Base-by-base conservation (phyloP, 495 filamentous ascomycete genomes). In the Aspergillus indologenus region DNA sequence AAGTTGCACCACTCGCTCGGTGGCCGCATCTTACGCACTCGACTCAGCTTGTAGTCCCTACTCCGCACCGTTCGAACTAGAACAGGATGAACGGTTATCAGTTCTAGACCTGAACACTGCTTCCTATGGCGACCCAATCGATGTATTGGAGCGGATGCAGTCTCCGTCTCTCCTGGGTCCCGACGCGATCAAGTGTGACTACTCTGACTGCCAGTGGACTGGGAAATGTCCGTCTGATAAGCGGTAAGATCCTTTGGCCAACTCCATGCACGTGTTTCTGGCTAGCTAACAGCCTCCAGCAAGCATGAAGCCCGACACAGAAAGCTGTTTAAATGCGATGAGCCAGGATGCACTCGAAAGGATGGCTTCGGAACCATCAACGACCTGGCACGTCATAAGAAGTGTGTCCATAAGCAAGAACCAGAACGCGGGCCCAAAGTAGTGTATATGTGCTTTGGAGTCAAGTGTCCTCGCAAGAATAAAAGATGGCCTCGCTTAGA, bases 401-500 rank as follows among this genome's bases (percentile, higher is more conserved):
- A 85, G 62, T 87, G 85, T 51, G 83, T 89, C 15, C 90, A 94
- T 67, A 74, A 74, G 29, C 72, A 80, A 58, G 73, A 79, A 65
- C 83, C 78, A 49, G 72, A 68, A 73, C 80, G 80, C 15, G 76
- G 71, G 11, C 71, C 74, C 45, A 80, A 79, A 31, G 83, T 85
- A 62, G 81, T 79, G 18, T 96, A 84, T 60, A 81, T 81, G 60
- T 96, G 92, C 65, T 75, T 77, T 56, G 79, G 87, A 6, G 79
- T 72, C 47, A 68, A 75, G 52, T 96, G 92, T 63, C 78, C 77
- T 24, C 84, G 81, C 20, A 86, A 83, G 54, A 75, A 80, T 18
- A 97, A 97, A 73, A 76, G 81, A 45, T 97, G 93, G 90, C 92
- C 90, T 11, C 84, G 94, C 8, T 71, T 88, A 53, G 94, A 98